These are phyloP conservation scores for Diutina rugosa DNA, from an alignment of 1,139 yeast genomes.

Conservation along the genomic window DNA sequence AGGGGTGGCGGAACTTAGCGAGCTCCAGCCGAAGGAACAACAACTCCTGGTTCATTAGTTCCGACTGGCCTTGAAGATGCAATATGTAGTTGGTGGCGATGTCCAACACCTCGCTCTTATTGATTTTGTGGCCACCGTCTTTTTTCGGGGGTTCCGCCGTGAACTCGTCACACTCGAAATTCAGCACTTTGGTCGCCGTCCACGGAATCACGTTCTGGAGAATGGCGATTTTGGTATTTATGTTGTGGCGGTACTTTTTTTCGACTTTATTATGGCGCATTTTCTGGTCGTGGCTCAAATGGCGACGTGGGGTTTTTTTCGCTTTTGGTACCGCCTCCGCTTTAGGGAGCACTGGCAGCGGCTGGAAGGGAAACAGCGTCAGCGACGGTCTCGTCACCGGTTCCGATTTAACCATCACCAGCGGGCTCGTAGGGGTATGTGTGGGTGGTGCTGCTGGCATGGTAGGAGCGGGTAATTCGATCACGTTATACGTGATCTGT, in stretches of 20 bases:
- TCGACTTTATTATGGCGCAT: background rate
- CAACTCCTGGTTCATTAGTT: background rate
- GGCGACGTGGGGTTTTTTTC: background rate
- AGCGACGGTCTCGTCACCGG: too few species aligned
- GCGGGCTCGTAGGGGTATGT: too few species aligned
- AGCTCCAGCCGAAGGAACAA: background rate
- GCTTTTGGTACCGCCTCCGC: background rate
- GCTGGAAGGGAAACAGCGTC: background rate
- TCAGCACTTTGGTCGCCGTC: background rate
- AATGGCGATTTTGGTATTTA: background rate
- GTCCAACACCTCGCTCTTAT: background rate
- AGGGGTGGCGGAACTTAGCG: background rate
- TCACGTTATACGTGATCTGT: background rate
- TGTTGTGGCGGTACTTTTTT: background rate
- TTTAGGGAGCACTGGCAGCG: background rate
- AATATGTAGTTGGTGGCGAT: background rate
- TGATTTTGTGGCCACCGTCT: background rate
- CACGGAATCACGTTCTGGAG: background rate
- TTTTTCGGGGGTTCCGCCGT: background rate
- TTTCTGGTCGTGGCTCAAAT: background rate
- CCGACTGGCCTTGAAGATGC: background rate
- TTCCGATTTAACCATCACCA: too few species aligned
- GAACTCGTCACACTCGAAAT: background rate
- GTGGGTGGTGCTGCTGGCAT: background rate
- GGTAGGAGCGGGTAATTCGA: background rate